Conservation (phyloP, 139 green algal species). For the Chlorella sp. region DNA sequence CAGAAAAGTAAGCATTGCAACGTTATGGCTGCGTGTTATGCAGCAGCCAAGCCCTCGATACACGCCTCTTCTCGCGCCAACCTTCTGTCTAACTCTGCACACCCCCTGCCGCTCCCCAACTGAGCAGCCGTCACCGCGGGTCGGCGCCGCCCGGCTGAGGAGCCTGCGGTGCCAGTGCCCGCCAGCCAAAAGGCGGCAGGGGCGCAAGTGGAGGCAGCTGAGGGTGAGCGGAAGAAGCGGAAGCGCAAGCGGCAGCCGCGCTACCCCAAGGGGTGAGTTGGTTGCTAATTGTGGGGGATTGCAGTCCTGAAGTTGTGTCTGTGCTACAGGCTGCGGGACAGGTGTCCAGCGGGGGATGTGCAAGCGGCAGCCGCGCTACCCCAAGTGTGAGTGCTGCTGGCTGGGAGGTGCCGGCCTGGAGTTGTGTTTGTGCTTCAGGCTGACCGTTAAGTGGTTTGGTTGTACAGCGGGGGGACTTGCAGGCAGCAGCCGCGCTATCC, state of each 20-base stretch:
- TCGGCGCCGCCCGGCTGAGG: conserved; percentile 7
- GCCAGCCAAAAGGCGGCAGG: neutral
- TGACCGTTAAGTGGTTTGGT: neutral
- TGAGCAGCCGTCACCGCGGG: conserved; percentile 26
- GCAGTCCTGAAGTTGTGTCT: neutral
- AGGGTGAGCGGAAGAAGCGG: conserved; percentile 52
- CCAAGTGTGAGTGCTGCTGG: too few relatives aligned
- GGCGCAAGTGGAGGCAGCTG: neutral
- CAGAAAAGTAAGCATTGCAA: too few relatives aligned
- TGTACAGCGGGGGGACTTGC: too few relatives aligned
- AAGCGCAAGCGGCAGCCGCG: conserved; percentile 73
- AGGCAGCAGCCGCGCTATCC: too few relatives aligned
- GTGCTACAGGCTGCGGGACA: neutral
- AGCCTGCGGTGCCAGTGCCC: neutral
- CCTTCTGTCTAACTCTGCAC: neutral
- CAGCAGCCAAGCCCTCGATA: too few relatives aligned
- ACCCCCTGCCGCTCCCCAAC: neutral
- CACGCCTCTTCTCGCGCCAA: too few relatives aligned
- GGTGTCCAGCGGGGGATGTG: too few relatives aligned
- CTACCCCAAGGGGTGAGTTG: conserved; percentile 71
- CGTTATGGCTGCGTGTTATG: too few relatives aligned
- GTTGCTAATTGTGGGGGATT: neutral
- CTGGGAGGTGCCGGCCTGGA: neutral
- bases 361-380: too few relatives aligned
- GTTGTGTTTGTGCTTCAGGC: neutral